Base-by-base conservation (phyloP, 768 basidiomycete species). In the Imleria badia region DNA sequence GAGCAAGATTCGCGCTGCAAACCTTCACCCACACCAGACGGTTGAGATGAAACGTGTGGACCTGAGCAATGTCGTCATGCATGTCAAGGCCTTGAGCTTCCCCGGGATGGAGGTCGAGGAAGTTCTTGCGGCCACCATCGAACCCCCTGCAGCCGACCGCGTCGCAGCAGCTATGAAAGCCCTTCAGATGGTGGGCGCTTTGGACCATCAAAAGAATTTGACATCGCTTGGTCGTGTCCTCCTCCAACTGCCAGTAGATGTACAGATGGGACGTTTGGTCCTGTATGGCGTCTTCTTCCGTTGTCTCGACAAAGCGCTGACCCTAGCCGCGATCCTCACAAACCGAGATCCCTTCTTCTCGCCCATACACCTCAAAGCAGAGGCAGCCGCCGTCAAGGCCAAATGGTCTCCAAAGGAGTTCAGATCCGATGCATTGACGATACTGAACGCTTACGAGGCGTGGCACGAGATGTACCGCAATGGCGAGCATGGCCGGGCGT, bases 1-100 rank as follows among this genome's bases (percentile, higher is more conserved):
- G 29, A 81, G 91, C 45, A 78, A 78, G 53, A 71, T 74, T 14
- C 84, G 86, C 48, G 81, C 86, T 3, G 73, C 74, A 15, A 71
- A 75, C 12, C 77, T 98, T 44, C 78, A 83, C 48, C 81, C 89
- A 26, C 87, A 96, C 66, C 93, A 94, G 69, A 86, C 86, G 2
- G 95, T 97, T 35, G 95, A 97, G 75, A 98, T 98, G 94, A 92
- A 92, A 67, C 81, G 94, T 33, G 83, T 87, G 13, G 93, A 94
- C 70, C 69, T 96, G 61, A 90, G 85, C 63, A 93, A 94, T 65
- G 87, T 95, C 44, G 92, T 96, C 15, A 98, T 98, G 94, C 94
- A 94, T 67, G 83, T 98, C 70, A 97, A 96, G 65, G 94, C 94
- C 10, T 80, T 97, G 34, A 86, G 92, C 67, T 88, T 97, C 67